Conservation (phyloP, 2,329 filamentous ascomycete genomes). For the Colletotrichum limetticola region DNA sequence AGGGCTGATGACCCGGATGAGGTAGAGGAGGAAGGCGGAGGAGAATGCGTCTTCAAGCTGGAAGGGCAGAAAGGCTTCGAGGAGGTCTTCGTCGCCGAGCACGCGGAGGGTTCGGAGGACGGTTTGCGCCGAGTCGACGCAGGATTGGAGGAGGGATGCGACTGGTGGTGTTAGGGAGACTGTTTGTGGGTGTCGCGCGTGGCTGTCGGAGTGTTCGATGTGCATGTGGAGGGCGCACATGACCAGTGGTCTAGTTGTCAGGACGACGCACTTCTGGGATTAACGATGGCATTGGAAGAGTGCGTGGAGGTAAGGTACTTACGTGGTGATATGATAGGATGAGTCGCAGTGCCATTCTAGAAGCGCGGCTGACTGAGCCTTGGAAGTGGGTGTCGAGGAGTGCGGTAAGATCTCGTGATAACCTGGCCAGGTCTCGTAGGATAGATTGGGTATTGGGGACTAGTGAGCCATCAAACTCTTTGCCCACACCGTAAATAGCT, state of each 20-base stretch:
- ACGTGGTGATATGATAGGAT: constrained; percentile 40
- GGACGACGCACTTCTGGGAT: constrained; percentile 27
- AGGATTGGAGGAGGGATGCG: constrained; percentile 30
- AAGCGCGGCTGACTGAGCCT: constrained; percentile 33
- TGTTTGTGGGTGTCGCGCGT: constrained; percentile 4
- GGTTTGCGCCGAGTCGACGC: constrained; percentile 35
- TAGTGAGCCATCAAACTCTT: constrained; percentile 34
- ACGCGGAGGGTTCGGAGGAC: constrained; percentile 34
- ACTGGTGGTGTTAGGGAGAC: constrained; percentile 28
- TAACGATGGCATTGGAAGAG: not conserved
- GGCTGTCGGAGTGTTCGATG: constrained; percentile 31
- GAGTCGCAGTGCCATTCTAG: constrained; percentile 33
- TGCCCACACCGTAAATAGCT: constrained; percentile 35
- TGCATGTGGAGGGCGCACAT: constrained; percentile 43
- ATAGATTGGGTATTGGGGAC: constrained; percentile 34
- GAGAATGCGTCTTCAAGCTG: constrained; percentile 54
- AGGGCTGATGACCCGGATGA: constrained; percentile 46
- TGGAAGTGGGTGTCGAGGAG: constrained; percentile 34
- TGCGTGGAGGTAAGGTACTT: not conserved
- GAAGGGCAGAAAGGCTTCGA: constrained; percentile 51
- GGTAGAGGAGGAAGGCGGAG: constrained; percentile 51
- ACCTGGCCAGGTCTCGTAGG: constrained; percentile 27
- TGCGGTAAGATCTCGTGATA: constrained; percentile 31
- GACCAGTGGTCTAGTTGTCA: constrained; percentile 31
- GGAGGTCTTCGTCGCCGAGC: constrained; percentile 40